Evolutionary conservation across 441 rosid species (phyloP).

Genomic region (Pelargonium hybrid): DNA sequence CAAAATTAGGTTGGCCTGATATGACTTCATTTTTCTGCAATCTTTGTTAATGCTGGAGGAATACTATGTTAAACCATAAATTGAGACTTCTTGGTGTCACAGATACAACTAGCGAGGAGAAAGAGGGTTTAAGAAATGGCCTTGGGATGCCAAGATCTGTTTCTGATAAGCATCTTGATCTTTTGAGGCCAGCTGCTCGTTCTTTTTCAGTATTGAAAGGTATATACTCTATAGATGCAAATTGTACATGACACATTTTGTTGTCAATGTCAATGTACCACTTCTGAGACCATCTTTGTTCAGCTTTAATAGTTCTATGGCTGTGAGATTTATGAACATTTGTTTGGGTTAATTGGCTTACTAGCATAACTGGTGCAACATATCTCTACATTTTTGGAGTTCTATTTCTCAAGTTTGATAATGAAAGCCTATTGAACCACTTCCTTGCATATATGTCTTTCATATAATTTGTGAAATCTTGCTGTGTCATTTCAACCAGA

Average conservation of each 20-base stretch:
- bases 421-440: no score
- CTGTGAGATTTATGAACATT: no score
- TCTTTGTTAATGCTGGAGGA: neutral
- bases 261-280: no score
- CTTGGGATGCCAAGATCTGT: slow-evolving; percentile 44
- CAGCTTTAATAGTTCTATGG: no score
- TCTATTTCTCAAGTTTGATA: no score
- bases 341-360: no score
- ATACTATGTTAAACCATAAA: neutral
- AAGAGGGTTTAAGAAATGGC: slow-evolving; percentile 30
- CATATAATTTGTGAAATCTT: neutral
- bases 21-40: neutral
- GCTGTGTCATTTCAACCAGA: no score
- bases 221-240: slow-evolving; percentile 15
- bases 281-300: no score
- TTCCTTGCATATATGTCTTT: neutral
- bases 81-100: slow-evolving; percentile 14
- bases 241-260: neutral
- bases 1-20: no score
- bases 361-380: neutral
- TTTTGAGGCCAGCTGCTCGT: slow-evolving; percentile 62
- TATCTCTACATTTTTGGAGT: no score
- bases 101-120: slow-evolving; percentile 33
- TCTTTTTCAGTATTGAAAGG: slow-evolving; percentile 50
- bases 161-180: slow-evolving; percentile 56